Conservation (phyloP, 1,139 yeast genomes). For the Saccharomyces hybrid region DNA sequence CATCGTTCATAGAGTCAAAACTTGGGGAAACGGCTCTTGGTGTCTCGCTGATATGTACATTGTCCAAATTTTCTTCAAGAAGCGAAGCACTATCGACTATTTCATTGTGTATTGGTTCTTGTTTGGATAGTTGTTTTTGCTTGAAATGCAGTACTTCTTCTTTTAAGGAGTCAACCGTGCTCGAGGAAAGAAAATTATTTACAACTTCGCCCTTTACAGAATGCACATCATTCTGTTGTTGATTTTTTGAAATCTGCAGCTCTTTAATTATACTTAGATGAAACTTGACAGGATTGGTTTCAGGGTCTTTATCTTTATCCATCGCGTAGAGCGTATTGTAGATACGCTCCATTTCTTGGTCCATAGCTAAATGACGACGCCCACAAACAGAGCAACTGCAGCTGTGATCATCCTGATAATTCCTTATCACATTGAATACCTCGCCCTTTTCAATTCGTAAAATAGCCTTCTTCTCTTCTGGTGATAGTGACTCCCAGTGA, state of each 20-base stretch:
- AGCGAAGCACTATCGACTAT: background rate
- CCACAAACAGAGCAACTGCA: constrained; percentile 84
- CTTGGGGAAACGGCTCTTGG: background rate
- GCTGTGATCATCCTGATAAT: constrained; percentile 42
- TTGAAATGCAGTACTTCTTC: constrained; percentile 31
- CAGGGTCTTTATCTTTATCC: constrained; percentile 29
- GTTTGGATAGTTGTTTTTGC: constrained; percentile 19
- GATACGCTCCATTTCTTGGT: constrained; percentile 70
- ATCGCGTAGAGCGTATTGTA: constrained; percentile 44
- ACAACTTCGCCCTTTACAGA: constrained; percentile 10
- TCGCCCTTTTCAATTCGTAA: constrained; percentile 65
- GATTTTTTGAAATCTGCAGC: constrained; percentile 23
- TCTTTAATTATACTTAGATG: constrained; percentile 32
- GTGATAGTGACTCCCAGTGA: constrained; percentile 63
- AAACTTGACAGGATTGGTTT: constrained; percentile 30
- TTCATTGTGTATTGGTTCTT: constrained; percentile 12
- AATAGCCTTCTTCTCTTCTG: constrained; percentile 53
- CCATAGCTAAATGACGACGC: constrained; percentile 62
- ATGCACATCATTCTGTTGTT: constrained; percentile 11
- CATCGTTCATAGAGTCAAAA: constrained; percentile 9
- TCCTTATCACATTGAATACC: constrained; percentile 56
- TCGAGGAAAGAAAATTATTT: constrained; percentile 22
- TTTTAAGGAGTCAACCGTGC: constrained; percentile 24
- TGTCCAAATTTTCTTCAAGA: background rate
- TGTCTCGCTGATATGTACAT: background rate